Evolutionary conservation across 768 basidiomycete genomes (phyloP).

Genomic region (Pisolithus microcarpus): DNA sequence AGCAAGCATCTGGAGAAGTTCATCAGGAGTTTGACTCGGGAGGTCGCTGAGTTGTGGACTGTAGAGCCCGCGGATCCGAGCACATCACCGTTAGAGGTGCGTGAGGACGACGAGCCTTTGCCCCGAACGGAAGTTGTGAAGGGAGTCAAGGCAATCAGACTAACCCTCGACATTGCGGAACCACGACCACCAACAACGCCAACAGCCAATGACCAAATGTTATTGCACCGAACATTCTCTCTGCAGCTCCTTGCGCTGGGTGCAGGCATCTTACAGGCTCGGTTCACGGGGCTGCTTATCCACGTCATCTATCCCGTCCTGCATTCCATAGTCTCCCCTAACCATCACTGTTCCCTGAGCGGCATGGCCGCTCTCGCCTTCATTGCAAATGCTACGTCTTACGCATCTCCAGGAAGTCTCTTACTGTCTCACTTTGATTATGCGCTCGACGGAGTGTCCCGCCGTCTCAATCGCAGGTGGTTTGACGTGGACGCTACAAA

Average conservation of each 20-base stretch:
- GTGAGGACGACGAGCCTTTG: slow-evolving; percentile 29
- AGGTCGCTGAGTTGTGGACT: slow-evolving; percentile 70
- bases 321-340: slow-evolving; percentile 73
- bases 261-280: slow-evolving; percentile 63
- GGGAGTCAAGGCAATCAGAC: slow-evolving; percentile 58
- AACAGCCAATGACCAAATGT: slow-evolving; percentile 37
- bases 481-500: slow-evolving; percentile 85
- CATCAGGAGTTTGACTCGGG: slow-evolving; percentile 53
- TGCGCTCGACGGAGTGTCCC: slow-evolving; percentile 83
- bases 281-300: slow-evolving; percentile 69
- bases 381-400: slow-evolving; percentile 69
- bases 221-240: slow-evolving; percentile 63
- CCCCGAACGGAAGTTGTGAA: slow-evolving; percentile 53
- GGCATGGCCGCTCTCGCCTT: slow-evolving; percentile 66
- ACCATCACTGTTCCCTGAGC: slow-evolving; percentile 62
- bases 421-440: slow-evolving; percentile 96
- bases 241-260: slow-evolving; percentile 70
- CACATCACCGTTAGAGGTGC: slow-evolving; percentile 11
- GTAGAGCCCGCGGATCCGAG: slow-evolving; percentile 27
- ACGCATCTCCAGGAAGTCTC: slow-evolving; percentile 84
- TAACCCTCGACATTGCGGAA: slow-evolving; percentile 45
- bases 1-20: slow-evolving; percentile 58
- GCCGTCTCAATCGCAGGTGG: slow-evolving; percentile 71
- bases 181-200: slow-evolving; percentile 22
- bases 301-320: slow-evolving; percentile 80